Conservation (phyloP, 2,329 filamentous ascomycete genomes). For the Cladosporium sp. region DNA sequence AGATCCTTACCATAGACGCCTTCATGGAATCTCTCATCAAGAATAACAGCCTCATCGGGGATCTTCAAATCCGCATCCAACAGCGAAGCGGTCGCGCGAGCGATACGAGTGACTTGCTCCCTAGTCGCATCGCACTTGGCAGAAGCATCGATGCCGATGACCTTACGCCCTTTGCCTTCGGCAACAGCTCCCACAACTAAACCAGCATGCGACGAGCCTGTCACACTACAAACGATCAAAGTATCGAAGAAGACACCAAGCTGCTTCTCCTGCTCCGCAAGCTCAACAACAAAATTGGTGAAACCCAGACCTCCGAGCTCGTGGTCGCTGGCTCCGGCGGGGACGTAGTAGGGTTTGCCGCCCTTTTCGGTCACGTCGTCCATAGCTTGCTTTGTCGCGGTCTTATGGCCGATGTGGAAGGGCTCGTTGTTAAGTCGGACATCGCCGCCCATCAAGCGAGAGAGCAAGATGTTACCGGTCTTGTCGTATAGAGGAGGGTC, state of each 20-base stretch:
- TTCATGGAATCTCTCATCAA: slow-evolving; percentile 67
- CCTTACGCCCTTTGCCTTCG: slow-evolving; percentile 47
- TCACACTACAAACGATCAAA: slow-evolving; percentile 67
- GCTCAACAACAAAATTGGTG: slow-evolving; percentile 70
- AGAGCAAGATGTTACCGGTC: slow-evolving; percentile 72
- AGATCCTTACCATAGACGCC: slow-evolving; percentile 56
- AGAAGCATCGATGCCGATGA: slow-evolving; percentile 68
- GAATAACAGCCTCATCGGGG: slow-evolving; percentile 60
- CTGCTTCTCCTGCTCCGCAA: slow-evolving; percentile 62
- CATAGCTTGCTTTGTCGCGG: slow-evolving; percentile 53
- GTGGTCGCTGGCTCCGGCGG: slow-evolving; percentile 70
- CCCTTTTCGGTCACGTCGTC: slow-evolving; percentile 55
- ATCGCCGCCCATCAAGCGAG: slow-evolving; percentile 50
- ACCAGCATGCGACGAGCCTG: slow-evolving; percentile 69
- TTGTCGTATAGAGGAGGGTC: slow-evolving; percentile 52
- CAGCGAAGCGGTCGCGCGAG: slow-evolving; percentile 61
- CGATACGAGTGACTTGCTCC: slow-evolving; percentile 67
- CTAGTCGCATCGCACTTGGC: slow-evolving; percentile 62
- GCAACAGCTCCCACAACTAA: slow-evolving; percentile 71
- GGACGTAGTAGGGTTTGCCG: slow-evolving; percentile 69
- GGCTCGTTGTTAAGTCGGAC: slow-evolving; percentile 59
- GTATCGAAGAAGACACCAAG: slow-evolving; percentile 67
- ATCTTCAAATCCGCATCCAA: slow-evolving; percentile 66
- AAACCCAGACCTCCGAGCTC: slow-evolving; percentile 70
- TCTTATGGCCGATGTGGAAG: slow-evolving; percentile 68